Base-by-base conservation (phyloP, 108 stramenopile species). In the Poteriospumella lacustris region DNA sequence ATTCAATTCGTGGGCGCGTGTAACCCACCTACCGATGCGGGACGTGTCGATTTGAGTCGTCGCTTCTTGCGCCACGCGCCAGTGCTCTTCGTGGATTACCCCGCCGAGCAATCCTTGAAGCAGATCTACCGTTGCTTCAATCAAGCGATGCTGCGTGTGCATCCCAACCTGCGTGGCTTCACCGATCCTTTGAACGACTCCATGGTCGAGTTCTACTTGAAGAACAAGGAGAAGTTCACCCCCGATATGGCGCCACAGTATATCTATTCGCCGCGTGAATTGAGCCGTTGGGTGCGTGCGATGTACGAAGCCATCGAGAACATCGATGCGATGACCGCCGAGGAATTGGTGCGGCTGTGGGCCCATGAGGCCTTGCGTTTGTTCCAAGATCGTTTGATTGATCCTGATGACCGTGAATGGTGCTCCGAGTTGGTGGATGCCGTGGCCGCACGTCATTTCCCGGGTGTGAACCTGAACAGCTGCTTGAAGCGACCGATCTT, bases 221-320 rank as follows among this genome's bases (percentile, higher is more conserved):
- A 88, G 47, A 96, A 95, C 81, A 92, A 93, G 80, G 85, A 83
- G 39, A 86, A 82, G 75, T 99, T 97, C 79, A 94, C 85, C 24
- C 81, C 94, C 33, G 87, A 89, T 36, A 86, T 88, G 79, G 90
- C 91, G 58, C 96, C 97, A 9, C 98, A 99, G 77, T 99, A 97
- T 84, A 93, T 99, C 67, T 99, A 99, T 81, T 96, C 95, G 0
- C 96, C 98, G 2, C 89, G 98, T 33, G 98, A 99, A 86, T 85
- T 99, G 43, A 93, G 91, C 28, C 87, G 98, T 42, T 99, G 98
- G 98, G 93, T 97, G 31, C 83, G 97, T 28, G 97, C 95, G 3
- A 87, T 99, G 67, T 93, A 96, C 68, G 98, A 96, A 76, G 91
- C 95, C 1, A 86, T 97, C 38, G 79, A 41, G 15, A 78, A 70